phyloP scores from a whole-genome alignment of 495 filamentous ascomycete genomes.

The Penicillium antarcticum region DNA sequence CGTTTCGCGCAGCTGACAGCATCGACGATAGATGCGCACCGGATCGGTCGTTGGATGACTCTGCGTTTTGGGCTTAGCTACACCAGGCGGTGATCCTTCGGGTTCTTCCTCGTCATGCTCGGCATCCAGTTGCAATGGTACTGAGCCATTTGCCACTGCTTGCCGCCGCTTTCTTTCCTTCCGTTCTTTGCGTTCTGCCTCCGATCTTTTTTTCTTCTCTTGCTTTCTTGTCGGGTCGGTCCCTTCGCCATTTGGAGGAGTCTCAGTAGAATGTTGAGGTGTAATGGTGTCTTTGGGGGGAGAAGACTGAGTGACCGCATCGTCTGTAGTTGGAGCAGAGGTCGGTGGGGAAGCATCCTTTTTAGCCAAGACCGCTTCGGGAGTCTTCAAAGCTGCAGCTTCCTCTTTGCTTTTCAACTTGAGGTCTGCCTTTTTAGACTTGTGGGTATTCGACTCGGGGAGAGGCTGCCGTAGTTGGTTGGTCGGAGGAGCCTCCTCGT shows the following conservation, averaged over 20 bases:
- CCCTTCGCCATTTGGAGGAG: slow-evolving; percentile 30
- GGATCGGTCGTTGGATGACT: slow-evolving; percentile 84
- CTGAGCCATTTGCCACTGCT: slow-evolving; percentile 76
- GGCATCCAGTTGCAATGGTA: slow-evolving; percentile 72
- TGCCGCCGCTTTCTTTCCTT: slow-evolving; percentile 77
- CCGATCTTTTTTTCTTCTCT: slow-evolving; percentile 88
- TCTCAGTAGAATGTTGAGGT: slow-evolving; percentile 15
- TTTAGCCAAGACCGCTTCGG: slow-evolving; percentile 53
- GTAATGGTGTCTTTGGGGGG: neutral
- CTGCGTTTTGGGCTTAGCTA: slow-evolving; percentile 49
- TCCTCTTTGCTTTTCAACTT: slow-evolving; percentile 68
- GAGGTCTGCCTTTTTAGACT: slow-evolving; percentile 50
- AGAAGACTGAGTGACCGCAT: slow-evolving; percentile 2
- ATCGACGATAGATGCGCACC: slow-evolving; percentile 87
- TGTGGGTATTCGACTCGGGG: slow-evolving; percentile 38
- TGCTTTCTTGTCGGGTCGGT: slow-evolving; percentile 66
- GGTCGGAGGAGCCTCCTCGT: slow-evolving; percentile 36
- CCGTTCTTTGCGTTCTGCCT: slow-evolving; percentile 80
- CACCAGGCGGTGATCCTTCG: slow-evolving; percentile 21
- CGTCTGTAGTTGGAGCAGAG: neutral
- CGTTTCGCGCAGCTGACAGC: slow-evolving; percentile 90
- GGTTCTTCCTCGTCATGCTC: slow-evolving; percentile 51
- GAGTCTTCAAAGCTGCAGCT: slow-evolving; percentile 62
- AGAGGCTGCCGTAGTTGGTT: slow-evolving; percentile 22
- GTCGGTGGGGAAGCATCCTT: slow-evolving; percentile 41